Evolutionary conservation across 805 yeast species (phyloP), one percentile per base, ranked within the genome.

Genomic region (Vanderwaltozyma yarrowii): DNA sequence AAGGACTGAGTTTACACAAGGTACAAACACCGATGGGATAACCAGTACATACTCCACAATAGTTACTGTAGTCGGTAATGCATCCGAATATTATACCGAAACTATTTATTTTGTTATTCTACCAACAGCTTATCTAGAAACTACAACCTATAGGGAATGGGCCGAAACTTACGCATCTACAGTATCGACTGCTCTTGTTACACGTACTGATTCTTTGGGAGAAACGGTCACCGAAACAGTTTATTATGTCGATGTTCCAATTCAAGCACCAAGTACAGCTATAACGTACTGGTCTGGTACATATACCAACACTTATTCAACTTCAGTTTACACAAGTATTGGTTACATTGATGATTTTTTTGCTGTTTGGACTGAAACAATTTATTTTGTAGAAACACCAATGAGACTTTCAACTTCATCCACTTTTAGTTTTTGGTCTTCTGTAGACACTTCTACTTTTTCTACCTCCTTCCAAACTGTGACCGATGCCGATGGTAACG

Each of bases 191-290:
- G 21, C 24, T 18, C 18, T 29, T 16, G 16, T 37, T 11, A 44
- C 45, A 0, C 34, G 20, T 23, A 45, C 47, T 5, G 49, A 45
- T 17, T 17, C 16, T 10, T 42, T 43, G 27, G 43, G 41, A 11
- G 30, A 33, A 21, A 28, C 29, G 4, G 44, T 45, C 14, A 41
- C 42, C 16, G 35, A 39, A 30, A 45, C 49, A 1, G 33, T 41
- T 23, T 45, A 38, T 23, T 33, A 33, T 17, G 33, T 45, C 24
- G 38, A 39, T 19, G 41, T 45, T 9, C 49, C 49, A 14, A 15
- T 18, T 18, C 23, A 24, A 5, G 14, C 36, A 14, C 25, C 30
- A 13, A 17, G 21, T 3, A 26, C 29, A 5, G 26, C 23, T n/a
- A 16, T 16, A 11, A 33, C 36, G 3, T 24, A 29, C 21, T 34